Conservation (phyloP, 1,284 basidiomycete genomes). For the Microbotryum scabiosae region DNA sequence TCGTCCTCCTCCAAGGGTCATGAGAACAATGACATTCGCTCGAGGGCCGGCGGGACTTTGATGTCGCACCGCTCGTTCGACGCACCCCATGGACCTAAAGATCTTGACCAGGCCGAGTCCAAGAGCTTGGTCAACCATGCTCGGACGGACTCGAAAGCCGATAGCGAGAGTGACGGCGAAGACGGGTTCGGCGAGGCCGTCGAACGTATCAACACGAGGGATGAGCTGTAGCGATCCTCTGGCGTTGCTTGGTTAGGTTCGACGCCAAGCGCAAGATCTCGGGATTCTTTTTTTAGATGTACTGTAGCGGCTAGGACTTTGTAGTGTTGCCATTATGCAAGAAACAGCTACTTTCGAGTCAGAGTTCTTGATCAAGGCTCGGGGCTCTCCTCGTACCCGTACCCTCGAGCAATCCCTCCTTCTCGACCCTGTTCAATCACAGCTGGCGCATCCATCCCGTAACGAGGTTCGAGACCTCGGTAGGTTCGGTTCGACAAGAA, state of each 20-base stretch:
- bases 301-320: too few species aligned
- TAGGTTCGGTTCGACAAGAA: conserved; percentile 55
- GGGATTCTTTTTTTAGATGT: too few species aligned
- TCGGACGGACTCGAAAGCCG: background rate
- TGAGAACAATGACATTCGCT: background rate
- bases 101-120: conserved; percentile 20
- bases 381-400: conserved; percentile 44
- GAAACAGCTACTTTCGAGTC: too few species aligned
- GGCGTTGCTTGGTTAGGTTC: too few species aligned
- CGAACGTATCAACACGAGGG: conserved; percentile 13
- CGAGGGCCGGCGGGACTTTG: background rate
- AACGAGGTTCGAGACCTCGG: conserved; percentile 69
- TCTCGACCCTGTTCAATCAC: conserved; percentile 66
- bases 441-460: conserved; percentile 72
- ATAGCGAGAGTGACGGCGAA: conserved; percentile 5
- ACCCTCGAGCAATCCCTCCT: conserved; percentile 83
- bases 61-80: background rate
- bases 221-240: background rate
- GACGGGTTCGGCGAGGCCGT: conserved; percentile 1
- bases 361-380: too few species aligned
- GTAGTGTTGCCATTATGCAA: too few species aligned
- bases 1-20: background rate
- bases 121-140: conserved; percentile 6
- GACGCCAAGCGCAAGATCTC: too few species aligned
- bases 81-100: conserved; percentile 16